Conservation (phyloP, 2,329 filamentous ascomycete species). For the Trichoderma cornu-damae region DNA sequence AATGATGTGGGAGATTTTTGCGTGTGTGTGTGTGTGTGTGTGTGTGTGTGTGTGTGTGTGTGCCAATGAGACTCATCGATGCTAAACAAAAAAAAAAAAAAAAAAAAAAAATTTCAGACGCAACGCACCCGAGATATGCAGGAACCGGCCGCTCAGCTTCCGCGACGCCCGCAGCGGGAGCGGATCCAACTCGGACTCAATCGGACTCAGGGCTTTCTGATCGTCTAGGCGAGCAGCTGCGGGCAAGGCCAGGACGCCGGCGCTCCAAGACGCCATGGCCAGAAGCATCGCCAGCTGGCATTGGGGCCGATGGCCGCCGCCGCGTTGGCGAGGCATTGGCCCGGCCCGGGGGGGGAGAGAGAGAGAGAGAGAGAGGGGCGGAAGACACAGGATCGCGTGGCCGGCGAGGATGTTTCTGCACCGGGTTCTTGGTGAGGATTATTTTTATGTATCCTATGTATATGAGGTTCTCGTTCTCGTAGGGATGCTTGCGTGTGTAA, state of each 20-base stretch:
- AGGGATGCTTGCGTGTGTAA: no score
- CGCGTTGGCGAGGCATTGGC: conserved; percentile 13
- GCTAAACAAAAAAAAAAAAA: no score
- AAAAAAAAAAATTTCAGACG: neutral
- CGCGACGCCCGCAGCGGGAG: conserved; percentile 26
- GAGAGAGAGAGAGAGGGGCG: neutral
- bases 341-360: no score
- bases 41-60: neutral
- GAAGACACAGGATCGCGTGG: neutral
- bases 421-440: no score
- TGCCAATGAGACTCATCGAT: no score
- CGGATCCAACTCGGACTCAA: conserved; percentile 1
- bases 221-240: neutral
- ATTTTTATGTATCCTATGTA: no score
- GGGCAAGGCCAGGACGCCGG: neutral
- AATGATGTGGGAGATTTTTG: neutral
- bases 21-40: neutral
- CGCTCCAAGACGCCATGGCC: neutral
- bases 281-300: conserved; percentile 6
- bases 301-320: neutral
- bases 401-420: no score
- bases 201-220: conserved; percentile 8
- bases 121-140: conserved; percentile 77
- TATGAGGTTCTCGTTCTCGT: no score
- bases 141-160: conserved; percentile 66